Percentiles rank a stretch among this genome's conserved stretches.
These are phyloP conservation scores for Penicillium salamii DNA, from an alignment of 495 filamentous ascomycete species.

Conservation along the genomic window DNA sequence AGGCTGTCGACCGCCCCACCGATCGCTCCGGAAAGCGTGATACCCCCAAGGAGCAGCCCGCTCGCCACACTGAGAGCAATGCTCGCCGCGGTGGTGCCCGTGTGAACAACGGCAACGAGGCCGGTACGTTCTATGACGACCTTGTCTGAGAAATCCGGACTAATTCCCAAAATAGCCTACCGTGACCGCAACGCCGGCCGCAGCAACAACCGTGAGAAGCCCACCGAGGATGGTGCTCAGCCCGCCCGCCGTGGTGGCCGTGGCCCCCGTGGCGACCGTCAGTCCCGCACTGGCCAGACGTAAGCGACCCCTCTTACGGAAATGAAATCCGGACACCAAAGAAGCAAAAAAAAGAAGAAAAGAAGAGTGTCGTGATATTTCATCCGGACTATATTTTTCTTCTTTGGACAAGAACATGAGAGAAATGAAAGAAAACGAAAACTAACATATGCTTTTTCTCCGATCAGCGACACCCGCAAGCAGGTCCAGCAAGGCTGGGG, in stretches of 20 bases:
- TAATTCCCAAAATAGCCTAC: conserved; percentile 59
- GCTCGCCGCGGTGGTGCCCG: conserved; percentile 55
- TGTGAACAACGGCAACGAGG: conserved; percentile 69
- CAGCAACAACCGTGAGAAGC: conserved; percentile 77
- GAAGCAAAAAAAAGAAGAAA: too few species aligned
- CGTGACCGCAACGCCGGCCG: conserved; percentile 84
- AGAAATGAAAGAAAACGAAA: background rate
- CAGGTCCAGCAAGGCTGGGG: conserved; percentile 91
- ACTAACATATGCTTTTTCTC: conserved; percentile 10
- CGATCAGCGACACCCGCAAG: conserved; percentile 84
- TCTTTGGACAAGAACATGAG: too few species aligned
- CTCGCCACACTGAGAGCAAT: conserved; percentile 39
- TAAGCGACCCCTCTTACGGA: conserved; percentile 40
- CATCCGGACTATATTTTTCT: too few species aligned
- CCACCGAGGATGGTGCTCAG: conserved; percentile 66
- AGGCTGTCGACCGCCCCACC: conserved; percentile 80
- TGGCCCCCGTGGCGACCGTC: conserved; percentile 72
- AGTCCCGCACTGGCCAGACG: conserved; percentile 70
- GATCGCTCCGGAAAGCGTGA: conserved; percentile 86
- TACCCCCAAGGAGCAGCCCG: conserved; percentile 64
- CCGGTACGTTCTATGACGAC: conserved; percentile 58
- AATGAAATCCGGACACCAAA: background rate
- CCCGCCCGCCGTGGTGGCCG: conserved; percentile 50
- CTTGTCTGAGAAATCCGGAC: conserved; percentile 2
- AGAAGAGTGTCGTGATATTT: too few species aligned